phyloP scores from a whole-genome alignment of 2,329 filamentous ascomycete species.

The Trichoderma simmonsii region DNA sequence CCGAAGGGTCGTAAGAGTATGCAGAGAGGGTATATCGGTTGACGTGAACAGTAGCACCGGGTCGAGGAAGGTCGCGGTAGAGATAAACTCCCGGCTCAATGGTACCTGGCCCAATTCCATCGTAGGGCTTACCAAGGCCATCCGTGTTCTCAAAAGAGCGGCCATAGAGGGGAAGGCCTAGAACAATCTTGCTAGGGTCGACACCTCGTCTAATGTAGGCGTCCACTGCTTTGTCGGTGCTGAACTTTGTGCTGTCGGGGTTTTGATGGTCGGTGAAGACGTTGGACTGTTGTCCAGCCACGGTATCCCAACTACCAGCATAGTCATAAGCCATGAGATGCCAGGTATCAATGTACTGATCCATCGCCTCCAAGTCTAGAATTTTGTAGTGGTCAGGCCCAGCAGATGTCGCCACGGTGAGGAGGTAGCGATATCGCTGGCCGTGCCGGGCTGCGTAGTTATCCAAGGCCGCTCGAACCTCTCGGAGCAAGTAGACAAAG shows the following conservation, averaged over 20 bases:
- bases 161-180: conserved; percentile 78
- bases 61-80: conserved; percentile 66
- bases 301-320: conserved; percentile 63
- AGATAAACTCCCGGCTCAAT: conserved; percentile 65
- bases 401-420: conserved; percentile 51
- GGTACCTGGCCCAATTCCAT: conserved; percentile 58
- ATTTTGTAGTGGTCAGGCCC: conserved; percentile 47
- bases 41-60: conserved; percentile 53
- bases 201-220: conserved; percentile 54
- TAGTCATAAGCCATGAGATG: conserved; percentile 69
- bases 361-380: conserved; percentile 53
- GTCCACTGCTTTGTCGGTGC: conserved; percentile 61
- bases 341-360: conserved; percentile 57
- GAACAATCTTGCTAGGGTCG: conserved; percentile 60
- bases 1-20: conserved; percentile 64
- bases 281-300: conserved; percentile 68
- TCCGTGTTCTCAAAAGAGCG: conserved; percentile 68
- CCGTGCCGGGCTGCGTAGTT: conserved; percentile 38
- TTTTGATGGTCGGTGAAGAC: conserved; percentile 53
- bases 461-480: conserved; percentile 44
- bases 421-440: conserved; percentile 46
- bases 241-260: conserved; percentile 62
- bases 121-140: conserved; percentile 63
- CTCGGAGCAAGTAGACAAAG: conserved; percentile 42
- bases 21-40: conserved; percentile 60